phyloP scores from a whole-genome alignment of 139 green algal genomes.

The Auxenochlorella pyrenoidosa region DNA sequence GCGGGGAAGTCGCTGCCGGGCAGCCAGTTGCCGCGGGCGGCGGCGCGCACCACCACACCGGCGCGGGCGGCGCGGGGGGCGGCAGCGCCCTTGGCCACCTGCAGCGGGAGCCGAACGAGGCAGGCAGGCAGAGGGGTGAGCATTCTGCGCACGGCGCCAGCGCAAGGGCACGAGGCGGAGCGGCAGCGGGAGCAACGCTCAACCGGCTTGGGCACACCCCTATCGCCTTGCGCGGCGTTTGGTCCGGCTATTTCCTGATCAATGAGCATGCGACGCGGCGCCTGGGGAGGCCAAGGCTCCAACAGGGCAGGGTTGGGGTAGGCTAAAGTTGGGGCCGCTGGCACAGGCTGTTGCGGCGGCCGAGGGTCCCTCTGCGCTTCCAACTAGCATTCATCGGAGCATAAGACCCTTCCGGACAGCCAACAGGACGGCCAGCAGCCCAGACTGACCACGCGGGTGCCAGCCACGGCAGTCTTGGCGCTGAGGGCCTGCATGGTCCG shows the following conservation, averaged over 20 bases:
- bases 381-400: too few species aligned
- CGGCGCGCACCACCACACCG: slow-evolving; percentile 33
- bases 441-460: slow-evolving; percentile 11
- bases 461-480: slow-evolving; percentile 8
- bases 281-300: not conserved
- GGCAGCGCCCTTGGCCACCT: slow-evolving; percentile 7
- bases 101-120: not conserved
- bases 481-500: slow-evolving; percentile 17
- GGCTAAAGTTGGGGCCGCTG: not conserved
- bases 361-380: too few species aligned
- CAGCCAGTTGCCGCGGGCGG: slow-evolving; percentile 45
- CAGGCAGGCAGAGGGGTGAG: not conserved
- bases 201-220: too few species aligned
- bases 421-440: not conserved
- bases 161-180: not conserved
- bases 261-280: too few species aligned
- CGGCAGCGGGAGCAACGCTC: too few species aligned
- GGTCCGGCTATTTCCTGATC: too few species aligned
- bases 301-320: not conserved
- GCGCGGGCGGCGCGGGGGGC: slow-evolving; percentile 18
- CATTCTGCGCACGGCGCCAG: too few species aligned
- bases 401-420: too few species aligned
- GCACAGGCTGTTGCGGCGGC: not conserved
- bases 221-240: too few species aligned
- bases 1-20: slow-evolving; percentile 34